phyloP scores from a whole-genome alignment of 306 rosid species.

The Prunus dulcis region DNA sequence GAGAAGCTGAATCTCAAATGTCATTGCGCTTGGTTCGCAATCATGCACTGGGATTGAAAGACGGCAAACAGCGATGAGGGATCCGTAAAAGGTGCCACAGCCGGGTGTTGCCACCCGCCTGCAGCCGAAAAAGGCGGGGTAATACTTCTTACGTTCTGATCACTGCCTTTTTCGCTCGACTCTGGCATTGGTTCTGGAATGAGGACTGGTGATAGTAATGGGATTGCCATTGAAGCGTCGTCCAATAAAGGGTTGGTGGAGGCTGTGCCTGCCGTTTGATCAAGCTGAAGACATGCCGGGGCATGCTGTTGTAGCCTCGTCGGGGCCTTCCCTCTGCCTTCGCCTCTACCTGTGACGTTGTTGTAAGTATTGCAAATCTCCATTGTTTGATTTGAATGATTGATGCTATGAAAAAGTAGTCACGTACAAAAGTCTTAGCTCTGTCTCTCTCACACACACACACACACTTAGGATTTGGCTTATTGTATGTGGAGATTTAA shows the following conservation, averaged over 20 bases:
- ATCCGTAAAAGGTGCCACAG: constrained; percentile 36
- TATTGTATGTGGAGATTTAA: neutral
- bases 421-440: neutral
- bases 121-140: neutral
- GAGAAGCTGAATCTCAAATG: neutral
- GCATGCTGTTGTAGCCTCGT: constrained; percentile 73
- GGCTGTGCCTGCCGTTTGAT: constrained; percentile 13
- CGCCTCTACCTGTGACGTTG: neutral
- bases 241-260: constrained; percentile 24
- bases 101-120: constrained; percentile 62
- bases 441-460: neutral
- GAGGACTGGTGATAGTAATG: constrained; percentile 60
- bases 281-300: constrained; percentile 55
- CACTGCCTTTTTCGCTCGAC: constrained; percentile 7
- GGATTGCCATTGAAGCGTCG: constrained; percentile 52
- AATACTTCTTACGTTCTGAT: neutral
- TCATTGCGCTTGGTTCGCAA: constrained; percentile 42
- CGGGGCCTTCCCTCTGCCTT: constrained; percentile 18
- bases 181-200: constrained; percentile 40
- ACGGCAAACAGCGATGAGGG: constrained; percentile 43
- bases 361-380: neutral
- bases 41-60: constrained; percentile 59
- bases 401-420: neutral
- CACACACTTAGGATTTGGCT: neutral
- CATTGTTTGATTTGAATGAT: neutral